Evolutionary conservation across 257 asterid genomes (phyloP).

Genomic region (Scutellaria galericulata): DNA sequence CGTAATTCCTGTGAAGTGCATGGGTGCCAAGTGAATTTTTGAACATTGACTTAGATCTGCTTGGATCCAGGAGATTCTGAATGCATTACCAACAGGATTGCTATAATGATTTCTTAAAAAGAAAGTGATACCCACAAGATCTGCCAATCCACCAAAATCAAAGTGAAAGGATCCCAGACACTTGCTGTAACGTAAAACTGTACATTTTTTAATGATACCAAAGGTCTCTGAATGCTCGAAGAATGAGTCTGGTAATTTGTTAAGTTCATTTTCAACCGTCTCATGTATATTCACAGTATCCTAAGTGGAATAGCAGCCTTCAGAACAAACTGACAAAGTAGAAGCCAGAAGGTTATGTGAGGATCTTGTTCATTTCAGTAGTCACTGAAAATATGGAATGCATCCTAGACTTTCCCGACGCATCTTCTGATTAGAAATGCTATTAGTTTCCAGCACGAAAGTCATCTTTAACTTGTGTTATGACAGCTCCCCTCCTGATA

Average conservation of each 20-base stretch:
- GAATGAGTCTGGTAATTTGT: background rate
- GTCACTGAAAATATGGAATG: background rate
- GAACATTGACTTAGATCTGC: background rate
- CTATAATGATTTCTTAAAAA: background rate
- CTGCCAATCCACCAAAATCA: background rate
- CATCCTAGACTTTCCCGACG: background rate
- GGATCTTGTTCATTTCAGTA: constrained; percentile 14
- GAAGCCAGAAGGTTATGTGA: constrained; percentile 1
- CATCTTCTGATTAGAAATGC: background rate
- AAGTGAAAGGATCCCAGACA: background rate
- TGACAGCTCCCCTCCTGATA: background rate
- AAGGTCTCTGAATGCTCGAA: background rate
- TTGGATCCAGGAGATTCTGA: background rate
- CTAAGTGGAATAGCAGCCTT: background rate
- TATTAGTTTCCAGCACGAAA: background rate
- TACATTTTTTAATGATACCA: constrained; percentile 3
- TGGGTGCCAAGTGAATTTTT: too few relatives aligned
- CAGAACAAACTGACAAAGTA: background rate
- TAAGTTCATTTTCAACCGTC: background rate
- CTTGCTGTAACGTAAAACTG: background rate
- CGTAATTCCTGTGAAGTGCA: too few relatives aligned
- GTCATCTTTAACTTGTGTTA: background rate
- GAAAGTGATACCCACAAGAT: background rate
- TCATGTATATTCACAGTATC: background rate
- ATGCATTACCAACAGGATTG: too few relatives aligned